Evolutionary conservation across 1,139 yeast genomes (phyloP).

Genomic region (Debaryomycetaceae sp.): DNA sequence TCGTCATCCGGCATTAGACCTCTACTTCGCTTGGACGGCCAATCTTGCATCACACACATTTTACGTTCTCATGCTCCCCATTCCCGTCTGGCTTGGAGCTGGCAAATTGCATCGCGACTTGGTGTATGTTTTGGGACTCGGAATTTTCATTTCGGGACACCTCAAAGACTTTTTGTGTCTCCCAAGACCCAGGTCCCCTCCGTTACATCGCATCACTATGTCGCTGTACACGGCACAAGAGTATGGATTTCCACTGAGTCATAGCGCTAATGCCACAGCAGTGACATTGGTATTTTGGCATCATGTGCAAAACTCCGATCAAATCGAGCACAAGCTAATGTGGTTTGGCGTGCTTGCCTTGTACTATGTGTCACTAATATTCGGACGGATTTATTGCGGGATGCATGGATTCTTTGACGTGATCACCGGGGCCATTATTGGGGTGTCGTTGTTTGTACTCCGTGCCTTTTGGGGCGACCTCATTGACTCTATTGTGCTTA

Average conservation of each 20-base stretch:
- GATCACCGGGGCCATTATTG: conserved; percentile 60
- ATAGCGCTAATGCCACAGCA: conserved; percentile 87
- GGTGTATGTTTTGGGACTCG: conserved; percentile 75
- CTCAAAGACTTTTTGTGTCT: conserved; percentile 82
- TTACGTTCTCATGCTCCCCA: conserved; percentile 82
- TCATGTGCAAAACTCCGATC: conserved; percentile 6
- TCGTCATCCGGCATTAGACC: conserved; percentile 55
- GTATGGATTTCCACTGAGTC: conserved; percentile 93
- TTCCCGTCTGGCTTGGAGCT: conserved; percentile 82
- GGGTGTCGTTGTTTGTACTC: conserved; percentile 42
- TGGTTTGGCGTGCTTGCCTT: conserved; percentile 19
- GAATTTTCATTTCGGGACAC: conserved; percentile 75
- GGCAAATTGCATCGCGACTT: conserved; percentile 59
- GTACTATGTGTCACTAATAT: conserved; percentile 64
- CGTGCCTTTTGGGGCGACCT: conserved; percentile 31
- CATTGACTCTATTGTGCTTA: conserved; percentile 38
- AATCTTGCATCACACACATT: conserved; percentile 91
- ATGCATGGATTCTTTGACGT: conserved; percentile 95
- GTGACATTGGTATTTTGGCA: conserved; percentile 52
- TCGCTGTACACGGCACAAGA: conserved; percentile 85
- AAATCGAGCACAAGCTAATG: conserved; percentile 5
- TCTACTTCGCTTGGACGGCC: conserved; percentile 85
- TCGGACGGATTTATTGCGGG: conserved; percentile 90
- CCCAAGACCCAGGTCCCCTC: conserved; percentile 92
- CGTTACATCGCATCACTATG: conserved; percentile 84